Evolutionary conservation across 306 rosid species (phyloP), one percentile per base, ranked within the genome.

Genomic region (Boehmeria nivea): DNA sequence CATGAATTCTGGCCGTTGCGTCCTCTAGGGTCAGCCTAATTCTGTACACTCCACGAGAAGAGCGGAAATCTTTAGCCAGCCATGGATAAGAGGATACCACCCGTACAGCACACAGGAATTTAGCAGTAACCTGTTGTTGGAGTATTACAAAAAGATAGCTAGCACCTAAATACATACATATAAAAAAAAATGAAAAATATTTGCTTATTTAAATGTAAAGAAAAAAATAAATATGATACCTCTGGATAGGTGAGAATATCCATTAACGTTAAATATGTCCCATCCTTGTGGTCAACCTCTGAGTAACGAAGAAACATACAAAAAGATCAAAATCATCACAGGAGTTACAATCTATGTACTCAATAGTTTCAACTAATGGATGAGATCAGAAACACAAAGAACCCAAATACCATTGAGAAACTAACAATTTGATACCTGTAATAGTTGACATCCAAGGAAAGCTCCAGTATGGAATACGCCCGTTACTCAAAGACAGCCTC

Each of bases 1-100:
- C 95, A 68, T 82, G 82, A 58, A 91, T 74, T 77, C 96, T 82
- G 17, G 91, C 78, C 0, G 98, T 84, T 39, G 95, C 69, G 54
- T 91, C 96, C 72, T 87, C 96, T 24, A 91, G 50, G 19, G 81
- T 80, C 51, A 91, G 65, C 64, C 71, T 76, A 53, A 87, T 50
- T 56, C 66, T 60, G 54, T 73, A 77, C 33, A 8, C 46, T 43
- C 81, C 85, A 42, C 2, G 8, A 47, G 74, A 61, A 42, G 72
- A 60, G 54, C 44, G 3, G 2, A 78, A 28, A 23, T 67, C 69
- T 65, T 55, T 48, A 19, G 86, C 74, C 49, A 37, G 20, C 49
- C 59, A 78, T 27, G 95, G 94, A 51, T 31, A 21, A 38, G 52
- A 66, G 2, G 88, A 78, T 47, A 86, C 65, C 1, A 81, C 83